Base-by-base conservation (phyloP, 306 rosid species). In the Vicia faba region DNA sequence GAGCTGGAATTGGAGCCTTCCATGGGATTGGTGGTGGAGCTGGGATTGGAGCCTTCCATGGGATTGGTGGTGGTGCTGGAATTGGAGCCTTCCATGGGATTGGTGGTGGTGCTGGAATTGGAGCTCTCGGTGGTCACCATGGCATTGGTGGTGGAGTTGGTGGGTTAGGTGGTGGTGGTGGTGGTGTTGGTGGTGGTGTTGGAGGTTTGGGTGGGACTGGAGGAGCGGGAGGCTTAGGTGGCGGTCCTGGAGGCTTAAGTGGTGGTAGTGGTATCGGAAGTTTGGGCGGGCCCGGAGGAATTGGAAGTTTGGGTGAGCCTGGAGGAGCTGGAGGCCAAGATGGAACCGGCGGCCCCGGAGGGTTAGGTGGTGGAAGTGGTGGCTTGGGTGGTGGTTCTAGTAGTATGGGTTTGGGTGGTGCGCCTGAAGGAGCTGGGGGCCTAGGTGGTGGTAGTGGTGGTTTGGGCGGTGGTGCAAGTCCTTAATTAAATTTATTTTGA, bases 131-230 rank as follows among this genome's bases (percentile, higher is more conserved):
- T 1, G 76, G 76, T 23, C 7, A 31, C 25, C 66, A 61, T 19
- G 69, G 55, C 9, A 66, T 58, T 38, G 68, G 62, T 3, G 60
- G 74, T 18, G 67, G 53, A 7, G 33, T 13, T 0, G 78, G 68
- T 0, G 70, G 77, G 0, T 11, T 13, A 9, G 72, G 65, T 44
- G 79, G 71, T 0, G 29, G 2, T 19, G 72, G 66, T 0, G 83
- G 79, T 6, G 72, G 62, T 0, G 49, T 0, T 0, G 71, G 73
- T 2, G 77, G 92, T 5, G 91, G 89, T 0, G 50, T 3, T 0
- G 74, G 66, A 4, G 75, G 70, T 1, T 35, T 6, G 0, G 76
- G 91, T 1, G 89, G 89, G 0, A 6, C 19, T 0, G 68, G 91
- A 0, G 72, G 61, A 3, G 73, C 73, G 0, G 59, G 29, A 0